phyloP scores from a whole-genome alignment of 2,329 filamentous ascomycete species.

The Scedosporium boydii region DNA sequence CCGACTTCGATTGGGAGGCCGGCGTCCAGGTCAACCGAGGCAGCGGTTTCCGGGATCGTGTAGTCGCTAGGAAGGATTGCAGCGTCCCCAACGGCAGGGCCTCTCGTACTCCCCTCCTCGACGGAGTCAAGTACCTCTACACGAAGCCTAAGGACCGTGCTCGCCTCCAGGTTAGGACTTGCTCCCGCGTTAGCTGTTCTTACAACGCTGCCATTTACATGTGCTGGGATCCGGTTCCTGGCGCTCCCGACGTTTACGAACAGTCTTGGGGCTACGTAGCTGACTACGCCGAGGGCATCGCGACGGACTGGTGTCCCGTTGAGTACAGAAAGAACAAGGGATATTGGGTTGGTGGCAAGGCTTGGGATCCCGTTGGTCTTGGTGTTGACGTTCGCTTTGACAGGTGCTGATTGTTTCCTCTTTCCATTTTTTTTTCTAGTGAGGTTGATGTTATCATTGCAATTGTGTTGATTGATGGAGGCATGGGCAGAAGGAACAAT shows the following conservation, averaged over 20 bases:
- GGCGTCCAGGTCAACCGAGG: neutral
- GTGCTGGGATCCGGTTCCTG: neutral
- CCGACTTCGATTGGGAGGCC: neutral
- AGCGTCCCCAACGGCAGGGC: neutral
- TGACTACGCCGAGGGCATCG: neutral
- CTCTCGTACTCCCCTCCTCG: neutral
- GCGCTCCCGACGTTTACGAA: neutral
- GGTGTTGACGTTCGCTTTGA: neutral
- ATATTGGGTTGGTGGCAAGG: neutral
- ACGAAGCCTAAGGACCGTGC: neutral
- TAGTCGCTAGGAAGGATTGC: neutral
- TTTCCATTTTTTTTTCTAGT: no score
- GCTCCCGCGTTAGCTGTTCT: neutral
- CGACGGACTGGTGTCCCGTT: neutral
- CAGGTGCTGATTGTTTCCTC: neutral
- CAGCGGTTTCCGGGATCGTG: neutral
- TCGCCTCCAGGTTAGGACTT: neutral
- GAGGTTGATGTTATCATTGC: no score
- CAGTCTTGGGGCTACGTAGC: neutral
- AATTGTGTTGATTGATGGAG: no score
- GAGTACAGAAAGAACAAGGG: neutral
- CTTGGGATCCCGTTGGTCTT: neutral
- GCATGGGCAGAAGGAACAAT: no score
- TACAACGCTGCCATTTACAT: neutral
- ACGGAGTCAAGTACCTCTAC: neutral